These are phyloP conservation scores for Penicillium sp. DNA, from an alignment of 2,329 filamentous ascomycete genomes.

Conservation along the genomic window DNA sequence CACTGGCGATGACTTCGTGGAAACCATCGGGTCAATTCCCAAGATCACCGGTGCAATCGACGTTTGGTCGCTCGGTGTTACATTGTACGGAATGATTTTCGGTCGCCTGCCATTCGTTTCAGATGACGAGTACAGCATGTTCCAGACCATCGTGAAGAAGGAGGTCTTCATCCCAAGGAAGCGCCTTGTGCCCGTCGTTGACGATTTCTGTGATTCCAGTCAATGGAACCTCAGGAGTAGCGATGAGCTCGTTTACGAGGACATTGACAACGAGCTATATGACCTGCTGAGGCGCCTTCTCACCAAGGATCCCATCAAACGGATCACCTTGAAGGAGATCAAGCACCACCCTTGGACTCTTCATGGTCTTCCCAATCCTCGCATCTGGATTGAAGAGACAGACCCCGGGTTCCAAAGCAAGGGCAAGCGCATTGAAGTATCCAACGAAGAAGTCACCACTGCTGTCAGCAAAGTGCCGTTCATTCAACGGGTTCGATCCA, in stretches of 20 bases:
- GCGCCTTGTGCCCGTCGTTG: slow-evolving; percentile 72
- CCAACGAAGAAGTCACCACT: slow-evolving; percentile 83
- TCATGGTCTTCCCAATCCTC: slow-evolving; percentile 71
- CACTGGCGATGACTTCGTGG: slow-evolving; percentile 67
- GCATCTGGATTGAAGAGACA: slow-evolving; percentile 89
- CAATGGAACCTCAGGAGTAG: slow-evolving; percentile 63
- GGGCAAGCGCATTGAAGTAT: slow-evolving; percentile 87
- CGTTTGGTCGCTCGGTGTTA: slow-evolving; percentile 95
- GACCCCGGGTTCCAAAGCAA: slow-evolving; percentile 77
- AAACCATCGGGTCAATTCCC: slow-evolving; percentile 58
- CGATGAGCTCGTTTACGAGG: slow-evolving; percentile 80
- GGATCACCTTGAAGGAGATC: slow-evolving; percentile 87
- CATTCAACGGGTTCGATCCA: slow-evolving; percentile 79
- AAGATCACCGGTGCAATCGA: slow-evolving; percentile 93
- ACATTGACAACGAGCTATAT: slow-evolving; percentile 75
- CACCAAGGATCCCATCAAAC: slow-evolving; percentile 82
- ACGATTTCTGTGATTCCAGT: slow-evolving; percentile 46
- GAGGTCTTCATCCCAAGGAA: slow-evolving; percentile 86
- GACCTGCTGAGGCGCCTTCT: slow-evolving; percentile 80
- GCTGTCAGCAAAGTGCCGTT: slow-evolving; percentile 90
- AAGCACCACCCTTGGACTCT: slow-evolving; percentile 94
- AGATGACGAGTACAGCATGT: slow-evolving; percentile 88
- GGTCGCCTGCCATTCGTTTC: slow-evolving; percentile 92
- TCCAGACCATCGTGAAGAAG: slow-evolving; percentile 85
- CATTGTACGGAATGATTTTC: slow-evolving; percentile 91